Evolutionary conservation across 2,329 filamentous ascomycete genomes (phyloP).

Genomic region (Colletotrichum tanaceti): DNA sequence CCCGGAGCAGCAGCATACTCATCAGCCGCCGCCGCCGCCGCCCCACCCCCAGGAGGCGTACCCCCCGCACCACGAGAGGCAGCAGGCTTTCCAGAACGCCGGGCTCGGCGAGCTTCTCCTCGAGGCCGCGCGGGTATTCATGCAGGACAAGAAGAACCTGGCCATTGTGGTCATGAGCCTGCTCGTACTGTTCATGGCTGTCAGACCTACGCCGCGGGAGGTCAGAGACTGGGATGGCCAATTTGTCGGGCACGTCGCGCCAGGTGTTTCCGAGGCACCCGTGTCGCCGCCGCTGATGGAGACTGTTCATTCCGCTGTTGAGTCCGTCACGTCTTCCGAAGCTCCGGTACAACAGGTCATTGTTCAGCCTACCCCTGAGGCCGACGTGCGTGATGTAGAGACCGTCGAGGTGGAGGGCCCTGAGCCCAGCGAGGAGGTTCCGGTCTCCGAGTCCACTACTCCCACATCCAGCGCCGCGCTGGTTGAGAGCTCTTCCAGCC

Average conservation of each 20-base stretch:
- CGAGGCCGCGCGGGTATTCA: conserved; percentile 63
- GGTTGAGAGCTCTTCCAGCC: neutral
- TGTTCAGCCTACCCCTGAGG: conserved; percentile 5
- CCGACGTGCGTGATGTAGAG: neutral
- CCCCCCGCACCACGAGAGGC: conserved; percentile 44
- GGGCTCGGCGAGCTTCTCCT: conserved; percentile 66
- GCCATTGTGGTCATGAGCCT: conserved; percentile 66
- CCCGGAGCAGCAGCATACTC: conserved; percentile 39
- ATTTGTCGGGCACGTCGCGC: conserved; percentile 41
- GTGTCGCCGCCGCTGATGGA: conserved; percentile 17
- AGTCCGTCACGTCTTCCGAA: conserved; percentile 10
- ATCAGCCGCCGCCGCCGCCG: conserved; percentile 42
- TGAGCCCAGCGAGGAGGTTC: neutral
- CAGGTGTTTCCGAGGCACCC: conserved; percentile 25
- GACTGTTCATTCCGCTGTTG: conserved; percentile 5
- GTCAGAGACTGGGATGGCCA: conserved; percentile 44
- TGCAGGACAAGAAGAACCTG: conserved; percentile 70
- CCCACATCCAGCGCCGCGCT: neutral
- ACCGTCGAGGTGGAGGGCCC: neutral
- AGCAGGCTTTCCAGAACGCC: conserved; percentile 52
- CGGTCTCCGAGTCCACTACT: neutral
- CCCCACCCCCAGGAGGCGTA: conserved; percentile 44
- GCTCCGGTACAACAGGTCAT: neutral
- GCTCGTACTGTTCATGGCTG: conserved; percentile 64
- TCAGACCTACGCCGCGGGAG: conserved; percentile 43